phyloP scores from a whole-genome alignment of 495 filamentous ascomycete genomes.

The Penicillium samsonianum region DNA sequence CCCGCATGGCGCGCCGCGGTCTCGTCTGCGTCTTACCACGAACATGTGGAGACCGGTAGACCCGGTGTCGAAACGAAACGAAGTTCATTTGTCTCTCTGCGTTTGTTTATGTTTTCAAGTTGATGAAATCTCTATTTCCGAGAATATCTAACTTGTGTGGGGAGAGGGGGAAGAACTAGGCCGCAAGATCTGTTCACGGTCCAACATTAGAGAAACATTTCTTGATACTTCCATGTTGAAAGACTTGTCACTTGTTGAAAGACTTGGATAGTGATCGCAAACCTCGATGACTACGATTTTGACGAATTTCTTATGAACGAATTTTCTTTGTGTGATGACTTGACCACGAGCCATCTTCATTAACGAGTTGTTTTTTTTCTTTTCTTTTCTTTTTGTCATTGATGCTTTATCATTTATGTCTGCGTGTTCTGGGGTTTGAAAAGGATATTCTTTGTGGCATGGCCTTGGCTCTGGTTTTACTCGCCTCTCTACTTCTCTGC shows the following conservation, averaged over 20 bases:
- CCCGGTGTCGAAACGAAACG: slow-evolving; percentile 10
- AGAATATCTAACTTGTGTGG: slow-evolving; percentile 6
- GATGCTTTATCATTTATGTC: slow-evolving; percentile 13
- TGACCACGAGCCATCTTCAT: slow-evolving; percentile 13
- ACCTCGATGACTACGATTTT: slow-evolving; percentile 50
- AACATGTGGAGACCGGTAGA: neutral
- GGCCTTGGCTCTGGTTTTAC: slow-evolving; percentile 14
- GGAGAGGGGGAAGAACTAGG: neutral
- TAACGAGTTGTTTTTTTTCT: slow-evolving; percentile 10
- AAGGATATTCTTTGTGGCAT: slow-evolving; percentile 26
- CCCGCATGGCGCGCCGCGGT: slow-evolving; percentile 4
- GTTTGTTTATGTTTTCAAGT: slow-evolving; percentile 27
- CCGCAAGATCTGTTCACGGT: neutral
- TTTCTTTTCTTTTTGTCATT: slow-evolving; percentile 9
- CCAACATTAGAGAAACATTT: neutral
- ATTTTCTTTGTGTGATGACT: slow-evolving; percentile 30
- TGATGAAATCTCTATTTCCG: neutral
- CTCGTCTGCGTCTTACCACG: neutral
- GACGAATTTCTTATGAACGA: slow-evolving; percentile 49
- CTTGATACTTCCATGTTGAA: slow-evolving; percentile 23
- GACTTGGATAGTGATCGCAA: slow-evolving; percentile 9
- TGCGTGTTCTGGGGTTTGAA: slow-evolving; percentile 15
- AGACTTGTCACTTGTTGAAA: slow-evolving; percentile 5
- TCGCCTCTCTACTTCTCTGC: neutral
- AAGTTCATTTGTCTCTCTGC: slow-evolving; percentile 16